Evolutionary conservation across 2,329 filamentous ascomycete species (phyloP).

Genomic region (Bipolaris sorokiniana): DNA sequence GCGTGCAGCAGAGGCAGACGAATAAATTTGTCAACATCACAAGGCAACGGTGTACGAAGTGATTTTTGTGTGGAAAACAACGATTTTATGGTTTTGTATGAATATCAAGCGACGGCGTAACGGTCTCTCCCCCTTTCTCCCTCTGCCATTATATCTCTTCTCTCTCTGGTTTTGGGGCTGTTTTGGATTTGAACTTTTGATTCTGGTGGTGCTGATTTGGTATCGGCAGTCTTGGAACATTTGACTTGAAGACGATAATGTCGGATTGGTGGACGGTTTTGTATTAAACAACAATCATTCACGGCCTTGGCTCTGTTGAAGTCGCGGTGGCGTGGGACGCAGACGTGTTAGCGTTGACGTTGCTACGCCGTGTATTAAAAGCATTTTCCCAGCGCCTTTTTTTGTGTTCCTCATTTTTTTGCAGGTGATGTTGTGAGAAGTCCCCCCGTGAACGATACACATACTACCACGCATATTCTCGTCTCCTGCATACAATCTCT

Average conservation of each 20-base stretch:
- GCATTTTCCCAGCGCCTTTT: background rate
- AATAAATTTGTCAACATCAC: constrained; percentile 13
- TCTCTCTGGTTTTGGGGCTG: constrained; percentile 13
- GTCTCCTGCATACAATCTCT: background rate
- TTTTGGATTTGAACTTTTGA: constrained; percentile 22
- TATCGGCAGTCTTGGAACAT: too few relatives aligned
- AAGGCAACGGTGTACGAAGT: background rate
- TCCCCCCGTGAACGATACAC: background rate
- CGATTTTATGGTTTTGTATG: constrained; percentile 19
- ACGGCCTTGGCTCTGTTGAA: background rate
- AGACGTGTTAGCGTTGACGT: background rate
- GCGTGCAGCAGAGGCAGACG: constrained; percentile 26
- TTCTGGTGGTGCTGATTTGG: constrained; percentile 22
- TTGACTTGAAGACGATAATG: background rate
- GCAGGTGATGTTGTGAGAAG: too few relatives aligned
- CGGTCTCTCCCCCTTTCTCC: constrained; percentile 27
- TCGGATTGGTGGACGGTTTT: background rate
- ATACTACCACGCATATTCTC: background rate
- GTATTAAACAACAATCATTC: background rate
- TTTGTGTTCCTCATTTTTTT: background rate
- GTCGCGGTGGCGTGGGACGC: background rate
- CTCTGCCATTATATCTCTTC: constrained; percentile 2
- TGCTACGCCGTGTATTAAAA: background rate
- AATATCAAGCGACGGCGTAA: constrained; percentile 43
- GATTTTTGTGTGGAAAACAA: background rate